Percentiles rank a stretch among this genome's conserved stretches.
phyloP scores from a whole-genome alignment of 2,329 filamentous ascomycete genomes.

The Ceratocystis alfenasii region DNA sequence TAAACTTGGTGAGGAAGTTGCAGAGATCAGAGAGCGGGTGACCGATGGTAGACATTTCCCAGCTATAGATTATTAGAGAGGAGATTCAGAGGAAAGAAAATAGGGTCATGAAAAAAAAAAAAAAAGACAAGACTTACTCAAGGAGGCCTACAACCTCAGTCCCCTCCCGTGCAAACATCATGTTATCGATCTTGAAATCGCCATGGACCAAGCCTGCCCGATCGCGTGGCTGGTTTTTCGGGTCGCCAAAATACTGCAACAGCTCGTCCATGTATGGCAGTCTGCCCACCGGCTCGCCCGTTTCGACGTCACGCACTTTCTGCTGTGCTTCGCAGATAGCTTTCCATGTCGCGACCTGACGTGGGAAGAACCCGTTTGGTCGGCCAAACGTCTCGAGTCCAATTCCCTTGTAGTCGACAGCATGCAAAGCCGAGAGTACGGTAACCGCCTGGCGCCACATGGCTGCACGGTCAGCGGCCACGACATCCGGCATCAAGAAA shows the following conservation, averaged over 20 bases:
- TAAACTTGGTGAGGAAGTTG: conserved; percentile 51
- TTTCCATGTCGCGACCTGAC: conserved; percentile 74
- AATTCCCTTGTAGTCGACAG: conserved; percentile 53
- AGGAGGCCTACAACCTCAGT: conserved; percentile 82
- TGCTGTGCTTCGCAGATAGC: conserved; percentile 71
- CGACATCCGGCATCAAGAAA: conserved; percentile 63
- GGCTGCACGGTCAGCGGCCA: conserved; percentile 46
- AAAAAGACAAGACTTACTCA: conserved; percentile 46
- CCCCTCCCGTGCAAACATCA: conserved; percentile 81
- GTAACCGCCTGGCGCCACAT: conserved; percentile 80
- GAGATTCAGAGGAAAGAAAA: background rate
- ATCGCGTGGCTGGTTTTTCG: conserved; percentile 60
- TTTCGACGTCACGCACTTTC: conserved; percentile 62
- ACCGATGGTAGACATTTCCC: conserved; percentile 98
- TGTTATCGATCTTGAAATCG: conserved; percentile 90
- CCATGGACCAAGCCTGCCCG: conserved; percentile 74
- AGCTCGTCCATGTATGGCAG: conserved; percentile 76
- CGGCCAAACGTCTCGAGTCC: conserved; percentile 65
- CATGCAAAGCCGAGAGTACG: conserved; percentile 76
- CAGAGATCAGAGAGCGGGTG: conserved; percentile 84
- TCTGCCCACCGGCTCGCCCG: conserved; percentile 60
- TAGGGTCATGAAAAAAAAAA: background rate
- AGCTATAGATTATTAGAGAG: conserved; percentile 36
- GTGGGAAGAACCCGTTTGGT: conserved; percentile 63
- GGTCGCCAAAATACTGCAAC: conserved; percentile 63